A percentile compares a stretch with the other conserved stretches of the same genome.
Conservation (phyloP, 2,329 filamentous ascomycete species). For the Camptophora hylomeconis region DNA sequence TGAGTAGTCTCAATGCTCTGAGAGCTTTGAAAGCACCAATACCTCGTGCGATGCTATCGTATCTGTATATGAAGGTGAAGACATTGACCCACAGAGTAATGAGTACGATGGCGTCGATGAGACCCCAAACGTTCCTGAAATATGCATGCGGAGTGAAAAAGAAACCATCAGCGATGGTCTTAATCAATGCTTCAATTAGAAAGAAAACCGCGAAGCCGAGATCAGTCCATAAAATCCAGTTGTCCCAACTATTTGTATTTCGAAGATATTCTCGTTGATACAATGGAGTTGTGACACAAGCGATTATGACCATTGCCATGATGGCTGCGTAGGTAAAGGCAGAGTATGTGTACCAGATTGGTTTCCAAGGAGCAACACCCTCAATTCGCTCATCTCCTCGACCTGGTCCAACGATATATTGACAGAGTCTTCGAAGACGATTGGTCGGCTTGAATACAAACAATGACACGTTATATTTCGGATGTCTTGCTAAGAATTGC, state of each 20-base stretch:
- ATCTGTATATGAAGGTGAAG: slow-evolving; percentile 63
- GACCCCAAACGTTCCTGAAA: slow-evolving; percentile 89
- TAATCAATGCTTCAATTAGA: slow-evolving; percentile 73
- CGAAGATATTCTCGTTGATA: slow-evolving; percentile 83
- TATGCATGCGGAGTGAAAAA: slow-evolving; percentile 97
- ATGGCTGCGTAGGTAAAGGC: slow-evolving; percentile 89
- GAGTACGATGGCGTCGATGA: slow-evolving; percentile 85
- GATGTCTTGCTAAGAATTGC: slow-evolving; percentile 76
- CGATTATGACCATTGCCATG: slow-evolving; percentile 92
- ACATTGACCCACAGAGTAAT: slow-evolving; percentile 95
- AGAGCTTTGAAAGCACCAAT: slow-evolving; percentile 96
- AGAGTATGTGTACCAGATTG: slow-evolving; percentile 86
- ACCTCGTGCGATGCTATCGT: slow-evolving; percentile 74
- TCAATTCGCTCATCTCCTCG: slow-evolving; percentile 77
- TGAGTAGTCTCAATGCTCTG: slow-evolving; percentile 77
- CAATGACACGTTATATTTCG: slow-evolving; percentile 82
- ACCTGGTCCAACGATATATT: slow-evolving; percentile 80
- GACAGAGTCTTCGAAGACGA: slow-evolving; percentile 67
- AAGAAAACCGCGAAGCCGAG: slow-evolving; percentile 81
- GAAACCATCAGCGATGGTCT: slow-evolving; percentile 87
- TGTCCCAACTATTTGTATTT: slow-evolving; percentile 44
- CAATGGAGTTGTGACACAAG: slow-evolving; percentile 84
- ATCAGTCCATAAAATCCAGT: slow-evolving; percentile 95
- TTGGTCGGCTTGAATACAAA: slow-evolving; percentile 75
- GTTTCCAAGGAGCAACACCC: slow-evolving; percentile 76